A percentile compares a stretch with the other conserved stretches of the same genome.
phyloP scores from a whole-genome alignment of 73 alveolate species.

The Paramecium caudatum region DNA sequence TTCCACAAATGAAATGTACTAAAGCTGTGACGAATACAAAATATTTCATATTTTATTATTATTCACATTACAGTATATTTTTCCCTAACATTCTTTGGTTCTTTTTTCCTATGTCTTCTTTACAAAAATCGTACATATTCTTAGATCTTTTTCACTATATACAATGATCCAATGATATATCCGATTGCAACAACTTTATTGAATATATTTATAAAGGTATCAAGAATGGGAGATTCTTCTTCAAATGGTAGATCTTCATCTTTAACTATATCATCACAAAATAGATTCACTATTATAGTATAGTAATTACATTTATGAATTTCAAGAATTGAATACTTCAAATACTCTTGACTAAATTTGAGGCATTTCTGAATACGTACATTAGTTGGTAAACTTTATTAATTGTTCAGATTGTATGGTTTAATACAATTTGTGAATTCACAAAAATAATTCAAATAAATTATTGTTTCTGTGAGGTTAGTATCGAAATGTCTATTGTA shows the following conservation, averaged over 20 bases:
- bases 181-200: background rate
- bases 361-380: slow-evolving; percentile 11
- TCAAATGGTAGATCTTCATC: slow-evolving; percentile 20
- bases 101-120: background rate
- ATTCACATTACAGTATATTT: slow-evolving; percentile 46
- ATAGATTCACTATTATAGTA: background rate
- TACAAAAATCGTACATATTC: slow-evolving; percentile 18
- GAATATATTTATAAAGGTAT: background rate
- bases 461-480: slow-evolving; percentile 8
- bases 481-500: slow-evolving; percentile 32
- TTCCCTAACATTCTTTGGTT: slow-evolving; percentile 19
- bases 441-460: slow-evolving; percentile 42
- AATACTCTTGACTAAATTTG: background rate
- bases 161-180: slow-evolving; percentile 12
- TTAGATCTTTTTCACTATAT: background rate
- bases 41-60: too few species aligned
- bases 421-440: slow-evolving; percentile 48
- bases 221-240: slow-evolving; percentile 7
- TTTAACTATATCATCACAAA: slow-evolving; percentile 24
- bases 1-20: too few species aligned
- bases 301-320: background rate
- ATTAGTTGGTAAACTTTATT: slow-evolving; percentile 16
- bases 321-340: background rate
- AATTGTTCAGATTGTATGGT: background rate
- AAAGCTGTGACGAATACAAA: too few species aligned